Evolutionary conservation across 129 eudicot genomes (phyloP).

Genomic region (Apium graveolens): DNA sequence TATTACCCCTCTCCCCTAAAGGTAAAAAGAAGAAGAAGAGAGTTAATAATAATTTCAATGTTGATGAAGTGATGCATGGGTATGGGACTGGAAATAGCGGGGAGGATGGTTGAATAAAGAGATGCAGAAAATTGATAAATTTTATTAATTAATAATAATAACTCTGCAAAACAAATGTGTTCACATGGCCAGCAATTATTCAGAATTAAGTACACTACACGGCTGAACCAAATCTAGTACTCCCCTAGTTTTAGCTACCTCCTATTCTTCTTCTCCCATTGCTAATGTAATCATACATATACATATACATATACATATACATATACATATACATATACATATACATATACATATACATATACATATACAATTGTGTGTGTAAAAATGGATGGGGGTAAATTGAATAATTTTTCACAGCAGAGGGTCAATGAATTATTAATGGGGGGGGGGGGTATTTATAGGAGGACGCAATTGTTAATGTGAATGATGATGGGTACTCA

Average conservation of each 20-base stretch:
- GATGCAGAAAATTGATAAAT: background rate
- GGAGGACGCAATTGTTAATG: slow-evolving; percentile 12
- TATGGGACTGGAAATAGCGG: slow-evolving; percentile 1
- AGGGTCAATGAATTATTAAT: slow-evolving; percentile 20
- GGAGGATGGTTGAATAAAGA: background rate
- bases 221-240: background rate
- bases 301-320: background rate
- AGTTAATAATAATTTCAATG: slow-evolving; percentile 9
- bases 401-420: background rate
- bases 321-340: background rate
- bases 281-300: background rate
- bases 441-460: slow-evolving; percentile 14
- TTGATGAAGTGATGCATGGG: slow-evolving; percentile 7
- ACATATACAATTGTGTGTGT: background rate
- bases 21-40: background rate
- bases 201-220: background rate
- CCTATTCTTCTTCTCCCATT: background rate
- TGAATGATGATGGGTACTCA: slow-evolving; percentile 37
- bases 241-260: background rate
- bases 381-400: background rate
- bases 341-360: background rate
- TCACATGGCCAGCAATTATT: slow-evolving; percentile 9
- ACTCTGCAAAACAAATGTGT: background rate
- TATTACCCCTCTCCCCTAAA: background rate
- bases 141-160: background rate